Evolutionary conservation across 2,329 filamentous ascomycete species (phyloP).

Genomic region (Parascedosporium putredinis): DNA sequence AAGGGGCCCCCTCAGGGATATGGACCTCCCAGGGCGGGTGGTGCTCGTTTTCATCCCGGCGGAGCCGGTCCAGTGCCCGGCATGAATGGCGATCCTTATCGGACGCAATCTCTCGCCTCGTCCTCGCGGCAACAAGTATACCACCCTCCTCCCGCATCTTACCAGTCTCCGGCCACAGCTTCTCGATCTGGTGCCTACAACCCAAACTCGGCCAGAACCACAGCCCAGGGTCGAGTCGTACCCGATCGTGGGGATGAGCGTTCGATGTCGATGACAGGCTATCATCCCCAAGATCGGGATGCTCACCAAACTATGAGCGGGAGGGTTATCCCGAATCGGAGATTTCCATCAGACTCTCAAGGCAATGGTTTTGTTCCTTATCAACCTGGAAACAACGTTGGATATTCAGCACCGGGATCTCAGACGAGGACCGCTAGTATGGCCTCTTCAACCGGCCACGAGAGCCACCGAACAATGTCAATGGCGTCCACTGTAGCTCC

Average conservation of each 20-base stretch:
- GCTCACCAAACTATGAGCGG: slow-evolving; percentile 91
- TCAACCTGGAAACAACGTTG: slow-evolving; percentile 19
- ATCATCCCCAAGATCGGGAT: slow-evolving; percentile 59
- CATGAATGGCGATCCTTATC: slow-evolving; percentile 73
- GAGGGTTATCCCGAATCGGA: slow-evolving; percentile 71
- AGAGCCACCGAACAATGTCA: slow-evolving; percentile 64
- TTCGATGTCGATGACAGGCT: slow-evolving; percentile 88
- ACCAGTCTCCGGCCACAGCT: slow-evolving; percentile 56
- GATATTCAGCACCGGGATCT: slow-evolving; percentile 37
- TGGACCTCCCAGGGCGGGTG: slow-evolving; percentile 21
- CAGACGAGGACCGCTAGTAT: slow-evolving; percentile 53
- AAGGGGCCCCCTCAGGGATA: slow-evolving; percentile 8
- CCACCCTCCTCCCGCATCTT: slow-evolving; percentile 49
- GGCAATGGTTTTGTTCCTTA: slow-evolving; percentile 27
- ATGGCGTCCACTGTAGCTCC: slow-evolving; percentile 78
- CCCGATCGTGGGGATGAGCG: slow-evolving; percentile 87
- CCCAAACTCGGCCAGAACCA: slow-evolving; percentile 61
- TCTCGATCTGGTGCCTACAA: slow-evolving; percentile 67
- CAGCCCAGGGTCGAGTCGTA: slow-evolving; percentile 81
- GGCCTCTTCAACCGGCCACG: slow-evolving; percentile 40
- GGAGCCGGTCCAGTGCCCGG: slow-evolving; percentile 54
- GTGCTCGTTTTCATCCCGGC: slow-evolving; percentile 51
- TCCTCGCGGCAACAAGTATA: slow-evolving; percentile 64
- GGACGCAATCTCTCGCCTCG: slow-evolving; percentile 86
- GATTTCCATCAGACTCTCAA: slow-evolving; percentile 30